Conservation (phyloP, 2,329 filamentous ascomycete species). For the Thermomyces lanuginosus region DNA sequence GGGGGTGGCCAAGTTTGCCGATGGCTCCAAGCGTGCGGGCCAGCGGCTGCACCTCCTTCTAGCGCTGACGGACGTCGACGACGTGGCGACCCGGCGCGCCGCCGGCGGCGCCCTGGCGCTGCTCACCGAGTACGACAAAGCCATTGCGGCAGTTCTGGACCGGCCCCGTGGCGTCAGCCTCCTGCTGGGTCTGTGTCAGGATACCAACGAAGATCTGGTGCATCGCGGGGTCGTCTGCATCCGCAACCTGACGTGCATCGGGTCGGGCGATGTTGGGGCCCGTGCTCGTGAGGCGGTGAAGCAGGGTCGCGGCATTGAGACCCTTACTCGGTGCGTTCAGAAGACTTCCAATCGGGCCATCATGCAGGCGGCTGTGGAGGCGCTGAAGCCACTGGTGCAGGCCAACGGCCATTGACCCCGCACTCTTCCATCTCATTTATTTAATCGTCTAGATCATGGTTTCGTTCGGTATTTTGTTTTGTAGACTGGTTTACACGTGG, state of each 20-base stretch:
- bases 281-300: slow-evolving; percentile 45
- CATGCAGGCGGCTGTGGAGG: slow-evolving; percentile 53
- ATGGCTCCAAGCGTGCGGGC: slow-evolving; percentile 46
- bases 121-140: slow-evolving; percentile 60
- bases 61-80: slow-evolving; percentile 74
- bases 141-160: slow-evolving; percentile 53
- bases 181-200: slow-evolving; percentile 64
- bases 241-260: slow-evolving; percentile 49
- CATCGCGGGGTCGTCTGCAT: slow-evolving; percentile 60
- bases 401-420: slow-evolving; percentile 5
- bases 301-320: slow-evolving; percentile 47
- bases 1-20: slow-evolving; percentile 31
- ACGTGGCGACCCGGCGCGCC: slow-evolving; percentile 60
- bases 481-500: neutral
- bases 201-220: slow-evolving; percentile 39
- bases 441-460: too few species aligned
- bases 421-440: too few species aligned
- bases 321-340: slow-evolving; percentile 53
- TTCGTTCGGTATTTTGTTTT: neutral
- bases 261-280: slow-evolving; percentile 48
- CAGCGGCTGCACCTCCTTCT: slow-evolving; percentile 69
- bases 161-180: slow-evolving; percentile 56
- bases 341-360: slow-evolving; percentile 53
- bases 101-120: slow-evolving; percentile 80
- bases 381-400: slow-evolving; percentile 50